Conservation (phyloP, 805 yeast species). For the Myxozyma mucilagina region DNA sequence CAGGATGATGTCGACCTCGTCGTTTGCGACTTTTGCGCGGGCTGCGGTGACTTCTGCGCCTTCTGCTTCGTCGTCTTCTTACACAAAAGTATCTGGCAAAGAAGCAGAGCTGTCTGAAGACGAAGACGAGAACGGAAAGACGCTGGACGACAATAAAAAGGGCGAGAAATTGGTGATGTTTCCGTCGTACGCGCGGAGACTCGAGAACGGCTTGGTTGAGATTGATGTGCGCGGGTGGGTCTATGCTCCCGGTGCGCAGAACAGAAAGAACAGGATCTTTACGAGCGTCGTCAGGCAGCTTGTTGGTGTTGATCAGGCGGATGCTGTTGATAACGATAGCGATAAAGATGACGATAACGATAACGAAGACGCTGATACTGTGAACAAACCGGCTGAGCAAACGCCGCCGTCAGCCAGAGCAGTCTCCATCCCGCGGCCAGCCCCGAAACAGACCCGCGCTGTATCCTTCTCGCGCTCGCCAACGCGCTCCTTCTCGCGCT, state of each 20-base stretch:
- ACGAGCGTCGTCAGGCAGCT: conserved; percentile 69
- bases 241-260: conserved; percentile 65
- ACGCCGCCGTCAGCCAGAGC: conserved; percentile 4
- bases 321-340: too few relatives aligned
- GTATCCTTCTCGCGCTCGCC: conserved; percentile 16
- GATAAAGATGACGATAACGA: neutral
- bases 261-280: conserved; percentile 69
- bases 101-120: neutral
- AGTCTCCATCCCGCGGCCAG: conserved; percentile 5
- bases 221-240: conserved; percentile 74
- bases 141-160: neutral
- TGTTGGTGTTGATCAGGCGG: conserved; percentile 43
- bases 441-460: neutral
- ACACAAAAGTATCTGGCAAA: neutral
- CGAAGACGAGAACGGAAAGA: neutral
- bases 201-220: conserved; percentile 45
- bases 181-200: conserved; percentile 54
- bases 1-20: conserved; percentile 29
- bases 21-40: conserved; percentile 30
- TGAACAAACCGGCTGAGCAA: neutral
- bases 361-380: conserved; percentile 7
- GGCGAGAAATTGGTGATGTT: conserved; percentile 63
- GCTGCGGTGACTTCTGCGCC: too few relatives aligned
- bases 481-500: conserved; percentile 1
- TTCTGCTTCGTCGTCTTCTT: conserved; percentile 10